Evolutionary conservation across 2,329 filamentous ascomycete genomes (phyloP).

Genomic region (Aphanoascus verrucosus): DNA sequence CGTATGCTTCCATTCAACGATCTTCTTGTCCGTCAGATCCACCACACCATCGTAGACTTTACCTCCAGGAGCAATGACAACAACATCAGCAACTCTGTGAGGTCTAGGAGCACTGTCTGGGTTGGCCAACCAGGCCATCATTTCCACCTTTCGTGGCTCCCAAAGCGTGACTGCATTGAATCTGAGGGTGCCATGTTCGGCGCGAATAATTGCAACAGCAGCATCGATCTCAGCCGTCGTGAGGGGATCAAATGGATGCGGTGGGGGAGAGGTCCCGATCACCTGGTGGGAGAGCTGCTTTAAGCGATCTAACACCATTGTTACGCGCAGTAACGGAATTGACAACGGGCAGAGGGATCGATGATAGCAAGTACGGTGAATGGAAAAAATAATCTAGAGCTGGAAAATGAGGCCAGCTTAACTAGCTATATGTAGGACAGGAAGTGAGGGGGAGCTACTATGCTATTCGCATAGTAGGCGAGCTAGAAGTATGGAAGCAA

Average conservation of each 20-base stretch:
- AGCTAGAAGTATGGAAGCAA: background rate
- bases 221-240: conserved; percentile 60
- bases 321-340: background rate
- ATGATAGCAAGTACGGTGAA: background rate
- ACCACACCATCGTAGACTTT: conserved; percentile 76
- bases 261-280: conserved; percentile 43
- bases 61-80: conserved; percentile 67
- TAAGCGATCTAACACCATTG: conserved; percentile 52
- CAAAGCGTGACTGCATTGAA: conserved; percentile 81
- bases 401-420: background rate
- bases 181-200: conserved; percentile 58
- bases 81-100: conserved; percentile 64
- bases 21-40: conserved; percentile 54
- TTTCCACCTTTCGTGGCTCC: conserved; percentile 75
- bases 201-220: conserved; percentile 57
- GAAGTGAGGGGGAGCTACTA: conserved; percentile 6
- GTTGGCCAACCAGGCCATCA: conserved; percentile 66
- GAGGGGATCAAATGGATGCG: conserved; percentile 72
- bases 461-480: conserved; percentile 49
- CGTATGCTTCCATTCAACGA: conserved; percentile 63
- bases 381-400: background rate
- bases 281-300: conserved; percentile 55
- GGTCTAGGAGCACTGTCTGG: conserved; percentile 53
- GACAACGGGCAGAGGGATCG: background rate
- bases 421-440: conserved; percentile 9